These are phyloP conservation scores for Trichomonascaceae sp. DNA, from an alignment of 1,139 yeast species.

Conservation along the genomic window DNA sequence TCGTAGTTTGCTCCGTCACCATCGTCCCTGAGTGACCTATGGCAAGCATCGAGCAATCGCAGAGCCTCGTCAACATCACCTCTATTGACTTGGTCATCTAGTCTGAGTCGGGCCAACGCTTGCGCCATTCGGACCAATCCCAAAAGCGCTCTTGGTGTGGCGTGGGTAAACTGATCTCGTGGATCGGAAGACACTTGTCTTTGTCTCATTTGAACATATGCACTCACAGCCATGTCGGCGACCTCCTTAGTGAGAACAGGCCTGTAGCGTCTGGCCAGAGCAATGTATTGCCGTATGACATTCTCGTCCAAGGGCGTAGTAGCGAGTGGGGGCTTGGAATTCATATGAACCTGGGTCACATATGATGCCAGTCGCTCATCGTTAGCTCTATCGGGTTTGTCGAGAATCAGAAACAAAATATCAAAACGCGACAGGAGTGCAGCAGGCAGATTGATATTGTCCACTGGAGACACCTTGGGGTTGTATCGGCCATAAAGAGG, in stretches of 20 bases:
- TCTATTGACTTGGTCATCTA: constrained; percentile 52
- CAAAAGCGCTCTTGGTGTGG: constrained; percentile 88
- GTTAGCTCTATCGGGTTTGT: constrained; percentile 63
- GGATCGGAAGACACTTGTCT: constrained; percentile 45
- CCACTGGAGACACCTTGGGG: constrained; percentile 80
- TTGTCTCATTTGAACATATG: constrained; percentile 85
- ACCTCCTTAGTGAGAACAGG: constrained; percentile 83
- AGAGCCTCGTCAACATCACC: constrained; percentile 95
- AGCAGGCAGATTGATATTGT: constrained; percentile 92
- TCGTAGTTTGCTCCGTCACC: constrained; percentile 21
- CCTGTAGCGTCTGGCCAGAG: constrained; percentile 71
- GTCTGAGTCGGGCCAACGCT: constrained; percentile 84
- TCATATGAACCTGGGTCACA: constrained; percentile 93
- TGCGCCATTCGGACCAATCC: constrained; percentile 90
- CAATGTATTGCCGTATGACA: constrained; percentile 77
- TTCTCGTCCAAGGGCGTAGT: constrained; percentile 67
- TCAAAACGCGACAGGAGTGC: constrained; percentile 94
- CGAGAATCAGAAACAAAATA: constrained; percentile 72
- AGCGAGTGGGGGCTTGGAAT: constrained; percentile 63
- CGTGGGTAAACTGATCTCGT: constrained; percentile 66
- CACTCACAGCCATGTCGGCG: constrained; percentile 75
- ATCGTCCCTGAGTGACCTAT: constrained; percentile 52
- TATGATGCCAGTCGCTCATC: constrained; percentile 87
- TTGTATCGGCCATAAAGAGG: constrained; percentile 94
- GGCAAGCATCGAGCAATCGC: constrained; percentile 73